phyloP scores from a whole-genome alignment of 176 grass and related monocot genomes.

The Bolboschoenus planiculmis region DNA sequence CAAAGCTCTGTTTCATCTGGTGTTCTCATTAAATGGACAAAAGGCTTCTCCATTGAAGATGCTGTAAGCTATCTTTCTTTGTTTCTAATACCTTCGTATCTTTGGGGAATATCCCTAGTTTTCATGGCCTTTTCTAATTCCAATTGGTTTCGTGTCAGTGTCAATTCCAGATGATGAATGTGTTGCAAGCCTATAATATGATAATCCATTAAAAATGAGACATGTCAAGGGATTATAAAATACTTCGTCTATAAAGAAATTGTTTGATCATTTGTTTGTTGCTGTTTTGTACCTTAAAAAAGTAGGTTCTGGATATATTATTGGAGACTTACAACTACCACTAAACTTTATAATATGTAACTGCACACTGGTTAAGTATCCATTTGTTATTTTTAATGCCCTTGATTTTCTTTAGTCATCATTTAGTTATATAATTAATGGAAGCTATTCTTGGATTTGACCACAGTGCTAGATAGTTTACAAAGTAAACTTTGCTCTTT shows the following conservation, averaged over 20 bases:
- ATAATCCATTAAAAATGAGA: neutral
- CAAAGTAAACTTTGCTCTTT: neutral
- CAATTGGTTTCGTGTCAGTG: neutral
- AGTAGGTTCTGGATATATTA: neutral
- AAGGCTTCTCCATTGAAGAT: slow-evolving; percentile 80
- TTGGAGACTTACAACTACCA: neutral
- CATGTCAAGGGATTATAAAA: neutral
- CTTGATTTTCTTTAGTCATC: neutral
- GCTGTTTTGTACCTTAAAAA: neutral
- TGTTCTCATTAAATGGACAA: slow-evolving; percentile 72
- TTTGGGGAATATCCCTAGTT: neutral
- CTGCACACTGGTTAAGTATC: neutral
- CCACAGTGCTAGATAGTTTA: neutral
- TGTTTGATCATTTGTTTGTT: neutral
- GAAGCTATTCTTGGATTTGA: neutral
- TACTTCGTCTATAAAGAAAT: neutral
- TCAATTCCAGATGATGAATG: slow-evolving; percentile 18
- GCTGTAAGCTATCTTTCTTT: slow-evolving; percentile 50
- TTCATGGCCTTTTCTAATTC: neutral
- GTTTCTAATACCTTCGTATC: neutral
- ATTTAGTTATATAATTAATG: neutral
- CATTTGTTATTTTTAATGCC: slow-evolving; percentile 1
- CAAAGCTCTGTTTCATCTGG: slow-evolving; percentile 80
- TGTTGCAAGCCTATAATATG: neutral
- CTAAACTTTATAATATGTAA: neutral